Percentiles rank a stretch among this genome's conserved stretches.
phyloP scores from a whole-genome alignment of 331 rosid genomes.

The Malus hybrid region DNA sequence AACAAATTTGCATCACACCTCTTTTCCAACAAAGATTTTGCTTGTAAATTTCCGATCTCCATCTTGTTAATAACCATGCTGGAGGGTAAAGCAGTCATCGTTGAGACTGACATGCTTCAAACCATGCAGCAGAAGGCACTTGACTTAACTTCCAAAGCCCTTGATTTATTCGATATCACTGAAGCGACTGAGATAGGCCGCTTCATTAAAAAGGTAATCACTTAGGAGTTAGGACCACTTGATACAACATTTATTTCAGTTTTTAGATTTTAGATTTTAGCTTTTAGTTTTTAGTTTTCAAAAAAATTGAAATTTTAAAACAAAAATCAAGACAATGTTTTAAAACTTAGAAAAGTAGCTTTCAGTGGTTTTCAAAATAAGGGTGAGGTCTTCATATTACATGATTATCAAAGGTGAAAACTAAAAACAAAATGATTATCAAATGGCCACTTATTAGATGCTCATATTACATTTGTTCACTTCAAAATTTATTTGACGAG shows the following conservation, averaged over 20 bases:
- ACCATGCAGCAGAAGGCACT: conserved; percentile 73
- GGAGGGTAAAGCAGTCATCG: conserved; percentile 25
- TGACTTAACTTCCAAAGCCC: conserved; percentile 76
- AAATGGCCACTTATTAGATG: neutral
- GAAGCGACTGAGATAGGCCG: conserved; percentile 78
- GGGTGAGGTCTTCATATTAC: neutral
- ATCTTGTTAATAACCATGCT: conserved; percentile 37
- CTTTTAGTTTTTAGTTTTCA: no score
- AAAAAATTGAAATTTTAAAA: no score
- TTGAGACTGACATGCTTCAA: conserved; percentile 77
- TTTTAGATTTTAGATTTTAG: neutral
- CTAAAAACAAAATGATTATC: no score
- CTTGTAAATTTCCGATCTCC: neutral
- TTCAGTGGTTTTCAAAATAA: neutral
- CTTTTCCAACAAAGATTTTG: neutral
- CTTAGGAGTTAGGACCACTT: neutral
- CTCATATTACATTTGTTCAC: neutral
- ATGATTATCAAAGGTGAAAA: neutral
- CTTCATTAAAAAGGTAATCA: conserved; percentile 57
- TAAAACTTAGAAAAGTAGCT: neutral
- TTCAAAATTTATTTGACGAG: neutral
- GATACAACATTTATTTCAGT: neutral
- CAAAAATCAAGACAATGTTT: neutral
- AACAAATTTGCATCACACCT: no score
- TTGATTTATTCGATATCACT: conserved; percentile 76